These are phyloP conservation scores for Isabelozyma gotoi DNA, from an alignment of 805 yeast genomes.

Conservation along the genomic window DNA sequence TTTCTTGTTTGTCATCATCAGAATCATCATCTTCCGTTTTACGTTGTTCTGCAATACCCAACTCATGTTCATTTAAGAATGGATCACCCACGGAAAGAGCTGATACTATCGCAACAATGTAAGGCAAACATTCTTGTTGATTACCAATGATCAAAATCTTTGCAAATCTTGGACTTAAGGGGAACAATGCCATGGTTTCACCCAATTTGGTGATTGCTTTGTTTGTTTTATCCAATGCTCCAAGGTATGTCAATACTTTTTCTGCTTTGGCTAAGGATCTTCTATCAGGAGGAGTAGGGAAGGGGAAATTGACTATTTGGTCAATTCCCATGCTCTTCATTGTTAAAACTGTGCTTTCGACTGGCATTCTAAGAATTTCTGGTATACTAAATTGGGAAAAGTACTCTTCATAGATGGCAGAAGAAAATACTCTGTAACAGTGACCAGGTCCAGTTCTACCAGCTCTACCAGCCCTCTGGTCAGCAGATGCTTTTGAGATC, in stretches of 20 bases:
- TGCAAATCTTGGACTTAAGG: slow-evolving; percentile 90
- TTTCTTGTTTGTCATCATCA: slow-evolving; percentile 39
- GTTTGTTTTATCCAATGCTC: slow-evolving; percentile 64
- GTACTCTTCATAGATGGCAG: slow-evolving; percentile 88
- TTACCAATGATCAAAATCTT: slow-evolving; percentile 87
- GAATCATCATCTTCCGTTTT: slow-evolving; percentile 23
- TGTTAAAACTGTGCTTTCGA: slow-evolving; percentile 89
- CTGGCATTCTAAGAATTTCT: slow-evolving; percentile 92
- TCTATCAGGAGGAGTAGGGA: slow-evolving; percentile 89
- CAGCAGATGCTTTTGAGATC: slow-evolving; percentile 94
- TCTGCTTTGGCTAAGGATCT: slow-evolving; percentile 62
- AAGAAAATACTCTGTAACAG: slow-evolving; percentile 86
- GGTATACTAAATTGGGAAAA: slow-evolving; percentile 83
- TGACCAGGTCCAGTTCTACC: slow-evolving; percentile 99
- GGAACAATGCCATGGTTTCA: slow-evolving; percentile 82
- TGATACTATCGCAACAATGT: slow-evolving; percentile 87
- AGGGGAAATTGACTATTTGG: slow-evolving; percentile 87
- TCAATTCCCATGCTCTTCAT: slow-evolving; percentile 98
- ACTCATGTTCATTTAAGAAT: slow-evolving; percentile 70
- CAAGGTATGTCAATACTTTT: slow-evolving; percentile 63
- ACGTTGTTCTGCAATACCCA: slow-evolving; percentile 46
- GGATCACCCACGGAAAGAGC: slow-evolving; percentile 94
- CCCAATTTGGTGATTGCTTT: slow-evolving; percentile 76
- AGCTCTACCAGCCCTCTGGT: slow-evolving; percentile 94
- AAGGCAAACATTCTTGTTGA: slow-evolving; percentile 82